These are phyloP conservation scores for Pelargonium australe DNA, from an alignment of 441 rosid genomes.

Conservation along the genomic window DNA sequence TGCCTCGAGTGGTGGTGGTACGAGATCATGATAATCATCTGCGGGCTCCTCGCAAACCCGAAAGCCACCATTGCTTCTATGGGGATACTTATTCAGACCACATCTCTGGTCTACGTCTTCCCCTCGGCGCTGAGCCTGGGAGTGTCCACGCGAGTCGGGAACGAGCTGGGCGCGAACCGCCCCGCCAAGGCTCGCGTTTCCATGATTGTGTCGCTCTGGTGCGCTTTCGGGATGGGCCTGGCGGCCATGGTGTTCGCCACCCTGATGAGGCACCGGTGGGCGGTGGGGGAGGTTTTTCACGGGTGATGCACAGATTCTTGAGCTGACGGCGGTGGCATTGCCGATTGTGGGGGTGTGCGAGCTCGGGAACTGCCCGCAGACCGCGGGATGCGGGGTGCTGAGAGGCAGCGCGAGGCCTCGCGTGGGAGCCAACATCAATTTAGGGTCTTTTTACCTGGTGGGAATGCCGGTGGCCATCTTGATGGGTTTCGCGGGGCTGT, in stretches of 20 bases:
- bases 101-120: constrained; percentile 76
- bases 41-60: constrained; percentile 74
- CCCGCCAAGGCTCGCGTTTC: constrained; percentile 74
- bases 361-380: constrained; percentile 95
- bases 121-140: constrained; percentile 89
- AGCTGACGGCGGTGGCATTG: constrained; percentile 70
- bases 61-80: constrained; percentile 86
- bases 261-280: constrained; percentile 73
- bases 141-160: constrained; percentile 81
- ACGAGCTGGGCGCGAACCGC: constrained; percentile 81
- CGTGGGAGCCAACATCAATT: constrained; percentile 81
- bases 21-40: constrained; percentile 85
- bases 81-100: constrained; percentile 92
- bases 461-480: constrained; percentile 86
- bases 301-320: constrained; percentile 52
- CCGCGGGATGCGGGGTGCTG: constrained; percentile 83
- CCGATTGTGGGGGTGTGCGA: constrained; percentile 91
- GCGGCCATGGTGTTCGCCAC: constrained; percentile 61
- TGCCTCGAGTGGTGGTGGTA: constrained; percentile 99
- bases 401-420: constrained; percentile 93
- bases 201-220: constrained; percentile 59
- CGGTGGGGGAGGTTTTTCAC: constrained; percentile 81
- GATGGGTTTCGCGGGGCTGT: constrained; percentile 70
- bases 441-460: constrained; percentile 87
- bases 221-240: constrained; percentile 54